Percentiles rank a stretch among this genome's conserved stretches.
These are phyloP conservation scores for Ogataea nitratoaversa DNA, from an alignment of 805 yeast genomes.

Conservation along the genomic window DNA sequence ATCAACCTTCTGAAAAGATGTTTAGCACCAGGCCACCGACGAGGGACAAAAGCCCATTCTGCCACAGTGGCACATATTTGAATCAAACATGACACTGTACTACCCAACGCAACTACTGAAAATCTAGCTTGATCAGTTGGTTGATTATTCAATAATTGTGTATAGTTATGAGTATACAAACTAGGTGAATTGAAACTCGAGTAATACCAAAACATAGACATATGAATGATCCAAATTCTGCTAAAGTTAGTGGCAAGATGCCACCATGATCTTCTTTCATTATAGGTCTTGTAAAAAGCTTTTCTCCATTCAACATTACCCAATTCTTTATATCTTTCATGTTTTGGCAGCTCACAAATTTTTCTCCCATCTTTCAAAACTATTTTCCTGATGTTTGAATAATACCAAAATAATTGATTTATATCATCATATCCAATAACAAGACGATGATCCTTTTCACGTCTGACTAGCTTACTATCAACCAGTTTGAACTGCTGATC, in stretches of 20 bases:
- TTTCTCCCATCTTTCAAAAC: conserved; percentile 30
- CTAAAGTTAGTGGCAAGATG: conserved; percentile 47
- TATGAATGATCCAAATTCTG: conserved; percentile 51
- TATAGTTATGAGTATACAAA: conserved; percentile 41
- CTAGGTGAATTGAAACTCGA: conserved; percentile 49
- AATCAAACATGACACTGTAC: conserved; percentile 39
- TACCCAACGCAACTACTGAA: conserved; percentile 43
- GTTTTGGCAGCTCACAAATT: conserved; percentile 28
- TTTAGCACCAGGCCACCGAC: conserved; percentile 45
- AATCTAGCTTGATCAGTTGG: conserved; percentile 43
- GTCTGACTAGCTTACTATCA: conserved; percentile 54
- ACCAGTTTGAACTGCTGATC: conserved; percentile 60
- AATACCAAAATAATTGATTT: conserved; percentile 49
- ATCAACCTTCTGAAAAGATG: conserved; percentile 32
- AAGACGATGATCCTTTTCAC: conserved; percentile 64
- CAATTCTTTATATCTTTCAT: conserved; percentile 31
- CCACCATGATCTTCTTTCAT: conserved; percentile 46
- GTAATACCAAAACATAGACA: conserved; percentile 48
- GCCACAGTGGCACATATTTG: conserved; percentile 37
- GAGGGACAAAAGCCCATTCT: conserved; percentile 45
- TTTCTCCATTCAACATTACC: conserved; percentile 37
- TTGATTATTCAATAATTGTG: conserved; percentile 36
- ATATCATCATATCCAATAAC: conserved; percentile 56
- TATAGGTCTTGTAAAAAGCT: conserved; percentile 42
- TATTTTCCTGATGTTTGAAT: conserved; percentile 33